Percentiles rank a stretch among this genome's conserved stretches.
phyloP scores from a whole-genome alignment of 257 asterid species.

The Solanum habrochaites region DNA sequence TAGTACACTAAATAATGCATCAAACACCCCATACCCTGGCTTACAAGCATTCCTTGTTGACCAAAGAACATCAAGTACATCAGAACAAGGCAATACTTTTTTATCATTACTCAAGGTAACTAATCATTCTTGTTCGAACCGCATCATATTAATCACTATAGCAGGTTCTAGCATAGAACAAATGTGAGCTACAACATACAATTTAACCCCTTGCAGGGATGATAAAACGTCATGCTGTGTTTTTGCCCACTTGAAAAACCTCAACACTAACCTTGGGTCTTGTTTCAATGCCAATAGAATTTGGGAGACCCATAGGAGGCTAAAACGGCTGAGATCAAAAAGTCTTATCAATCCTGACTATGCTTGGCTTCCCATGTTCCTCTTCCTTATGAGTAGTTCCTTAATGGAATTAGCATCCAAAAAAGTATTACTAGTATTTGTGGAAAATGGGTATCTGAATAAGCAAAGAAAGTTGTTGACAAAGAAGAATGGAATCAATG shows the following conservation, averaged over 20 bases:
- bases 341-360: conserved; percentile 22
- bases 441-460: conserved; percentile 27
- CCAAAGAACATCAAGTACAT: conserved; percentile 66
- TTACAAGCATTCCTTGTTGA: conserved; percentile 43
- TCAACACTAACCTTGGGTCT: conserved; percentile 70
- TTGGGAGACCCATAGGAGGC: conserved; percentile 52
- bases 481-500: conserved; percentile 11
- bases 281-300: conserved; percentile 42
- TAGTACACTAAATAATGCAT: conserved; percentile 55
- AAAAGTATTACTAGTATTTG: conserved; percentile 1
- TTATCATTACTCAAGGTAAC: conserved; percentile 22
- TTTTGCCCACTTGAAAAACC: conserved; percentile 63
- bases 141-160: conserved; percentile 42
- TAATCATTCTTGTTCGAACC: conserved; percentile 47
- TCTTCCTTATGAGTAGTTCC: conserved; percentile 43
- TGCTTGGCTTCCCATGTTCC: conserved; percentile 63
- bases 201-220: conserved; percentile 53
- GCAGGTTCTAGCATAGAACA: conserved; percentile 74
- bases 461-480: conserved; percentile 15
- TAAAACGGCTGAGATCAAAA: conserved; percentile 31
- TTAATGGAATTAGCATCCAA: conserved; percentile 17
- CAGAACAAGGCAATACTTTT: conserved; percentile 4
- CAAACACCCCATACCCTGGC: conserved; percentile 77
- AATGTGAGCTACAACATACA: conserved; percentile 74
- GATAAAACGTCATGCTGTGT: conserved; percentile 31